Evolutionary conservation across 2,329 filamentous ascomycete species (phyloP), one percentile per base, ranked within the genome.

Genomic region (Sclerotinia trifoliorum): DNA sequence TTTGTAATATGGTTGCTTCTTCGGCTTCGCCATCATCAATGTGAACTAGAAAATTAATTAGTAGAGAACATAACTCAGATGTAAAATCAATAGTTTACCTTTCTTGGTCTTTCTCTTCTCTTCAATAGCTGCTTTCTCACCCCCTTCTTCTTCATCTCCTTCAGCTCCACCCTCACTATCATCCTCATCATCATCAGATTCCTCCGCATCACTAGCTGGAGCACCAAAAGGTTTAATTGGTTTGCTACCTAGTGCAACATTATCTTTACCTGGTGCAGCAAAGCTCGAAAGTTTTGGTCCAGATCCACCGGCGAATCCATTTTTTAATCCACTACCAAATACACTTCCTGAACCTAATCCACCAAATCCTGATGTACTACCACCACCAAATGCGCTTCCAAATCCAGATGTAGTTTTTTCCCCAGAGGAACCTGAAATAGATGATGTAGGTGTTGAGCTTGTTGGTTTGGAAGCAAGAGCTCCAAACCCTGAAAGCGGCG

Each of bases 11-110:
- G 1, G 91, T 94, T 26, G 84, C 83, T 78, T 98, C 94, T 61
- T 88, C 88, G 75, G 93, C 88, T 80, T 98, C 94, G 67, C 94
- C 94, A 64, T 95, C 94, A 77, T 96, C 90, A 54, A 94, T 86
- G 60, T 82, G 81, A 39, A 89, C 87, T 68, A 57, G 15, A 32
- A 62, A 26, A 64, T 56, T 56, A 54, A 39, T 48, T 29, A 61
- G 55, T n/a, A 46, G 52, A 21, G 15, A 61, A 49, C 5, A 29
- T 39, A 44, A 7, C 39, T 29, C 11, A 46, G 32, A 19, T 7
- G 8, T 26, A 51, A 21, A 51, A 52, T 21, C 29, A 10, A 39
- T 49, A 58, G 79, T 86, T 80, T 82, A 94, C 92, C 85, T 78
- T 90, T 88, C 75, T 85, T 88, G 10, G 58, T 78, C 77, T 87